Percentiles rank a stretch among this genome's conserved stretches.
Evolutionary conservation across 2,329 filamentous ascomycete species (phyloP).

Genomic region (Cytospora schulzeri): DNA sequence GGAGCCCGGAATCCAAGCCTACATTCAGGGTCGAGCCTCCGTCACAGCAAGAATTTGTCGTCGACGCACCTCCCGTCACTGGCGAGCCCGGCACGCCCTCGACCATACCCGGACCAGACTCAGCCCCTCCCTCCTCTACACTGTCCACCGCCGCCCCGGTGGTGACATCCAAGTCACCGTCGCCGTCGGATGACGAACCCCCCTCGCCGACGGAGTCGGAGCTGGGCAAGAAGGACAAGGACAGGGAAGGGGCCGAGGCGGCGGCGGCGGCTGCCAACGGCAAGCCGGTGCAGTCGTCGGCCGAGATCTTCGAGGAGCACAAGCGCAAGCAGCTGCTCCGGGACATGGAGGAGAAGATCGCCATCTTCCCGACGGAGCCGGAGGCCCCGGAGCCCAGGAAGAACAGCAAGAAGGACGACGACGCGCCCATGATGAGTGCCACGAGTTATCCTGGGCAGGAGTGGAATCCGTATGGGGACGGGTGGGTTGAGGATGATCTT

Average conservation of each 20-base stretch:
- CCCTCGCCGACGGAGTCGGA: constrained; percentile 15
- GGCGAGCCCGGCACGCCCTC: constrained; percentile 10
- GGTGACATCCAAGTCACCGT: neutral
- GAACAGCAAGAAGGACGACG: constrained; percentile 44
- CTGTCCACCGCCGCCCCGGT: neutral
- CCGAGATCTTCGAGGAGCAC: constrained; percentile 45
- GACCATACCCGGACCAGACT: constrained; percentile 9
- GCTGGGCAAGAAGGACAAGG: constrained; percentile 2
- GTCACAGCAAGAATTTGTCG: constrained; percentile 2
- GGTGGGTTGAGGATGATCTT: constrained; percentile 34
- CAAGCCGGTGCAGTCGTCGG: constrained; percentile 33
- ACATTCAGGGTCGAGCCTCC: constrained; percentile 23
- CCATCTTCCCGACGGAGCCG: constrained; percentile 39
- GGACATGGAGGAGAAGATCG: constrained; percentile 58
- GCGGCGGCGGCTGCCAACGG: constrained; percentile 17
- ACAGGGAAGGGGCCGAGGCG: constrained; percentile 15
- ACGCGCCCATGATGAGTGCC: constrained; percentile 62
- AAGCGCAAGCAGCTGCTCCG: constrained; percentile 47
- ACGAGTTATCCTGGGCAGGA: constrained; percentile 72
- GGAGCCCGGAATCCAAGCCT: constrained; percentile 14
- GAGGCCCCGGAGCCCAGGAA: constrained; percentile 37
- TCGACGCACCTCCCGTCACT: constrained; percentile 20
- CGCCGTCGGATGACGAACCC: constrained; percentile 31
- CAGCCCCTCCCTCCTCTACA: constrained; percentile 28
- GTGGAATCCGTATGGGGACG: constrained; percentile 60